These are phyloP conservation scores for Podospora pseudocomata DNA, from an alignment of 495 filamentous ascomycete species.

Conservation along the genomic window DNA sequence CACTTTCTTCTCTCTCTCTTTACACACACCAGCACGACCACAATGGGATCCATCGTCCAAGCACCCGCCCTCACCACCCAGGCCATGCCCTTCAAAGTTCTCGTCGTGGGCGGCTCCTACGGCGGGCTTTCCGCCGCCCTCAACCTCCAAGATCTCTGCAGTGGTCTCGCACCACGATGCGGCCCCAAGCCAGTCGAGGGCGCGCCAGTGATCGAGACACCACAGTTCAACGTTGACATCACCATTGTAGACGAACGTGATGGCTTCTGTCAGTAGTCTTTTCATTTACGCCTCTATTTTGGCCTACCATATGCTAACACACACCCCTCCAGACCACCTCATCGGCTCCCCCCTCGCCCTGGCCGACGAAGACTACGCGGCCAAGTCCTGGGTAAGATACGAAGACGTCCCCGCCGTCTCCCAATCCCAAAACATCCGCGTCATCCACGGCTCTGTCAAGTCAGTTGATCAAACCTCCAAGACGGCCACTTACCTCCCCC, in stretches of 20 bases:
- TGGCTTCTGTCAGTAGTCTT: conserved; percentile 57
- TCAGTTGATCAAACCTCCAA: conserved; percentile 52
- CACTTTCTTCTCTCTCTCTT: not conserved
- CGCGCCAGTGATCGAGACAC: conserved; percentile 23
- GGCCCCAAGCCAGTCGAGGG: conserved; percentile 24
- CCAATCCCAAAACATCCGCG: conserved; percentile 44
- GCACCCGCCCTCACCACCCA: not conserved
- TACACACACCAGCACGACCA: not conserved
- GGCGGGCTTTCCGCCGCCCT: conserved; percentile 58
- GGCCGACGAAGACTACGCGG: conserved; percentile 51
- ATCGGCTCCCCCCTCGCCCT: conserved; percentile 64
- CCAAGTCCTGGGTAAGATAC: conserved; percentile 60
- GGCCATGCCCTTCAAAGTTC: conserved; percentile 35
- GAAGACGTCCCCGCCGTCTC: conserved; percentile 57
- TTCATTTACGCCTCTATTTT: not conserved
- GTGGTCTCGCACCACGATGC: conserved; percentile 33
- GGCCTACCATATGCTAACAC: not conserved
- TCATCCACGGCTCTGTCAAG: conserved; percentile 55
- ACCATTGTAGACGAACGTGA: conserved; percentile 68
- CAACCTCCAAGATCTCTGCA: conserved; percentile 58
- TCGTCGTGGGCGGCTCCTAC: conserved; percentile 64
- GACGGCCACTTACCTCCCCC: conserved; percentile 42
- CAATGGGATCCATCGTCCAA: conserved; percentile 19
- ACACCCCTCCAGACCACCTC: conserved; percentile 45
- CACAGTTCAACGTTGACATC: conserved; percentile 52